These are phyloP conservation scores for Leptodontidium sp. DNA, from an alignment of 2,329 filamentous ascomycete species.

Conservation along the genomic window DNA sequence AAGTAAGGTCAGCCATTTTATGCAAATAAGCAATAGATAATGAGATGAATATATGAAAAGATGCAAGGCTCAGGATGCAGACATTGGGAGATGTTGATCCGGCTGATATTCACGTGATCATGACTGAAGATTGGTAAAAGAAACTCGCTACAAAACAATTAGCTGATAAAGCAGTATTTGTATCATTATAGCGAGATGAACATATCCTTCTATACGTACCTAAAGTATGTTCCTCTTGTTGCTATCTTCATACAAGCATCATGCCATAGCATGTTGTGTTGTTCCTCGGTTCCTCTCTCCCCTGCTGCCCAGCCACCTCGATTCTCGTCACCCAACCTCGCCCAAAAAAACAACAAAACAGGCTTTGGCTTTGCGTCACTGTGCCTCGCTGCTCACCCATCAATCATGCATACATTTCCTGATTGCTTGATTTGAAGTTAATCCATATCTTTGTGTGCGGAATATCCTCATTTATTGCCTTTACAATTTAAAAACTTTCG, in stretches of 20 bases:
- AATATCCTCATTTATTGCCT: background rate
- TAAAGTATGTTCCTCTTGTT: too few relatives aligned
- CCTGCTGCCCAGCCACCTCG: constrained; percentile 1
- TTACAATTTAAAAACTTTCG: background rate
- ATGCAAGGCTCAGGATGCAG: too few relatives aligned
- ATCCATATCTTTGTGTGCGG: background rate
- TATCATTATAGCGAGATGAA: too few relatives aligned
- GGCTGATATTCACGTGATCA: too few relatives aligned
- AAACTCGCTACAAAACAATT: too few relatives aligned
- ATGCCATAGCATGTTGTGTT: background rate
- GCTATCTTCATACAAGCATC: too few relatives aligned
- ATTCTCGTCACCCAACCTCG: constrained; percentile 13
- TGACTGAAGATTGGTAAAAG: too few relatives aligned
- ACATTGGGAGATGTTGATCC: too few relatives aligned
- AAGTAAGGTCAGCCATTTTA: background rate
- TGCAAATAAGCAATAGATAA: too few relatives aligned
- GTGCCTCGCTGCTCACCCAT: constrained; percentile 1
- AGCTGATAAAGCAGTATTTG: too few relatives aligned
- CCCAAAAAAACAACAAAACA: background rate
- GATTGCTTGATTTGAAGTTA: background rate
- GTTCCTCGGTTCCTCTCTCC: background rate
- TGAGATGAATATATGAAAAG: too few relatives aligned
- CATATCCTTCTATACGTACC: too few relatives aligned
- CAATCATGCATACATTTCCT: background rate
- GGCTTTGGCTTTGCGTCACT: constrained; percentile 4